Base-by-base conservation (phyloP, 805 yeast genomes). In the Kluyveromyces siamensis region DNA sequence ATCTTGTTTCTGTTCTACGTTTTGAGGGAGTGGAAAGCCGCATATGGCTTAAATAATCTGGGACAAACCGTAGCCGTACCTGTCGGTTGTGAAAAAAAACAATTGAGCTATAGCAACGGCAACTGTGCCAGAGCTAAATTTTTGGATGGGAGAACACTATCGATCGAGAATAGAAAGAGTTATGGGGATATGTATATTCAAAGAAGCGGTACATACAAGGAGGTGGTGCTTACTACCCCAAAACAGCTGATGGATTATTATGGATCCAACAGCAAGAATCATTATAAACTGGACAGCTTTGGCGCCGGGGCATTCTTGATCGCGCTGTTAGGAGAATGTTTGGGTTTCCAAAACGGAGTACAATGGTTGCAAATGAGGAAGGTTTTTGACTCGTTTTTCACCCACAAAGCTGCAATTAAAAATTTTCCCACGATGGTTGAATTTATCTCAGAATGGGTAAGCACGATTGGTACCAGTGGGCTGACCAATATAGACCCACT, bases 131-230 rank as follows among this genome's bases (percentile, higher is more conserved):
- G 42, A 19, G 16, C 42, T 8, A 40, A 40, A 8, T 40, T 40
- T 18, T 40, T 40, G 30, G 42, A 40, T 3, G 42, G 42, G 3
- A 40, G 18, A 40, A 8, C 3, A 4, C 18, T 40, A n/a, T 40
- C 42, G 7, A 40, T 40, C 27, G 18, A 19, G 6, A 40, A 40
- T 27, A 40, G 42, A 18, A n/a, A 19, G 2, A 10, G 2, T n/a
- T 19, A 10, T 21, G 42, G 42, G 2, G 42, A 40, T 7, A 8
- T 40, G 2, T 40, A 40, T 19, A 11, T 40, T 11, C 42, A 40
- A n/a, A 40, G 42, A 19, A 40, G 42, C n/a, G 42, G 42, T 19
- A 40, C 42, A 11, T 40, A 7, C 19, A 40, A 40, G 42, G 42
- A 40, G n/a, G 16, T 40, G 19, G 42, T 40, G 4, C 18, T 40